These are phyloP conservation scores for Hypoxylon fuscum DNA, from an alignment of 495 filamentous ascomycete species.

Conservation along the genomic window DNA sequence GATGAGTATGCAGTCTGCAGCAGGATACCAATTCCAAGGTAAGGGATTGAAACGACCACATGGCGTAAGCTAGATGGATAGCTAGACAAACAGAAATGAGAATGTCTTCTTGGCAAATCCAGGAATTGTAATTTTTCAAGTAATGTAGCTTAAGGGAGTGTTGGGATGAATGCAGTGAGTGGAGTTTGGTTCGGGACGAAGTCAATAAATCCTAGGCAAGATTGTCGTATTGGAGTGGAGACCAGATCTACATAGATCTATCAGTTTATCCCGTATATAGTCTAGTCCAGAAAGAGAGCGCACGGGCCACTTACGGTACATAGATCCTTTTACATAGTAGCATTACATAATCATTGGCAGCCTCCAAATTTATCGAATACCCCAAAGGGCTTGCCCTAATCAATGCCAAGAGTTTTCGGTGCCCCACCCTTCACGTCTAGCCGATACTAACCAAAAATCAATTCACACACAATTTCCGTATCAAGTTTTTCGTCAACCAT, in stretches of 20 bases:
- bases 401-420: not conserved
- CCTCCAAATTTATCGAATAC: too few species aligned
- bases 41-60: too few species aligned
- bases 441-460: not conserved
- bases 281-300: not conserved
- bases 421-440: not conserved
- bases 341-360: not conserved
- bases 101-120: too few species aligned
- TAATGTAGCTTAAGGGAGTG: too few species aligned
- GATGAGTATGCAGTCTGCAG: too few species aligned
- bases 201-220: not conserved
- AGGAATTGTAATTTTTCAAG: too few species aligned
- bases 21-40: too few species aligned
- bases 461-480: not conserved
- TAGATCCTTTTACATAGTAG: not conserved
- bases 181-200: too few species aligned
- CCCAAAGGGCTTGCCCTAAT: conserved; percentile 2
- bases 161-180: too few species aligned
- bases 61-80: too few species aligned
- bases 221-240: not conserved
- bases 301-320: not conserved
- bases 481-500: not conserved
- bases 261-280: too few species aligned
- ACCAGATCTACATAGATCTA: not conserved
- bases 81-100: too few species aligned